Conservation (phyloP, 2,329 filamentous ascomycete genomes). For the Emericellopsis atlantica region DNA sequence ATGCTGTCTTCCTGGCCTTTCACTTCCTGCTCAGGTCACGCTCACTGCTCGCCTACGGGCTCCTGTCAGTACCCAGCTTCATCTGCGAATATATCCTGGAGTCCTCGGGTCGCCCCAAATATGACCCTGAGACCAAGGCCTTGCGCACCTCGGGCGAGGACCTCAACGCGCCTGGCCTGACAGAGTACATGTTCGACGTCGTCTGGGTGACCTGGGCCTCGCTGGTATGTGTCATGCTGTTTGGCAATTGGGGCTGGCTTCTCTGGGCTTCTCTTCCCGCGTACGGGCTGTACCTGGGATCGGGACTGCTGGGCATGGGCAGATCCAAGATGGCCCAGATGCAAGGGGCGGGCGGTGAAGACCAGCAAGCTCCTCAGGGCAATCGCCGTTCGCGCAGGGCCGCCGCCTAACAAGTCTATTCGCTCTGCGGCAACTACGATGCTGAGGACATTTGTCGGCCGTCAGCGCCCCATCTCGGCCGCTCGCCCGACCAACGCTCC, state of each 20-base stretch:
- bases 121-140: constrained; percentile 48
- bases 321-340: constrained; percentile 38
- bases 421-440: not conserved
- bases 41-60: constrained; percentile 53
- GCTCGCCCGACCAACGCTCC: constrained; percentile 38
- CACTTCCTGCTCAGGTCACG: constrained; percentile 55
- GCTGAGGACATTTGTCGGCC: not conserved
- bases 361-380: constrained; percentile 20
- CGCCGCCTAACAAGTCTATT: constrained; percentile 13
- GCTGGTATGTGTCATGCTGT: constrained; percentile 55
- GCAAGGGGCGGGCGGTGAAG: constrained; percentile 17
- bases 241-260: constrained; percentile 66
- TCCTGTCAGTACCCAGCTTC: constrained; percentile 64
- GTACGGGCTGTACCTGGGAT: constrained; percentile 41
- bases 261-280: constrained; percentile 42
- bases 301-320: constrained; percentile 38
- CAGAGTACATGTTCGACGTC: constrained; percentile 97
- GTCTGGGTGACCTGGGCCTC: constrained; percentile 88
- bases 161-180: constrained; percentile 74
- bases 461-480: constrained; percentile 11
- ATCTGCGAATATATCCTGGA: constrained; percentile 80
- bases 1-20: constrained; percentile 61
- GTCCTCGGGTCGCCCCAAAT: constrained; percentile 66
- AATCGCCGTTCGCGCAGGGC: constrained; percentile 44
- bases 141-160: constrained; percentile 76